Evolutionary conservation across 176 grass and related monocot genomes (phyloP).

Genomic region (maize (Zea mays)): DNA sequence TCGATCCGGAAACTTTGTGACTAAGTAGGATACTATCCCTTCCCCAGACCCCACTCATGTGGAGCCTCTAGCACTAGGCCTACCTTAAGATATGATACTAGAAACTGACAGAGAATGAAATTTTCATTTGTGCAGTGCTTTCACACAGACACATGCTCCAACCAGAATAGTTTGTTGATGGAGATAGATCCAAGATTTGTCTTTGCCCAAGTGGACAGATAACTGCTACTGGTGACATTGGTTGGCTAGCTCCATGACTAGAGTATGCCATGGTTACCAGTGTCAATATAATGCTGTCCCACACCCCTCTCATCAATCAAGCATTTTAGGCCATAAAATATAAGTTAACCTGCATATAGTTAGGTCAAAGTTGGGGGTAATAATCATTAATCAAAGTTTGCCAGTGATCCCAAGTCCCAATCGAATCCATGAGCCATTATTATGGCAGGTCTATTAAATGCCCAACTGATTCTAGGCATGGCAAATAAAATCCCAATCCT

Average conservation of each 20-base stretch:
- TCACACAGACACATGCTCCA: not conserved
- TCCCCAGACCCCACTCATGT: too few relatives aligned
- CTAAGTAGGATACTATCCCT: too few relatives aligned
- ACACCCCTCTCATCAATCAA: not conserved
- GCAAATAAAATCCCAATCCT: conserved; percentile 9
- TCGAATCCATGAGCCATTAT: not conserved
- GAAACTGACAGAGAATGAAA: not conserved
- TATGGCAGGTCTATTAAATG: conserved; percentile 1
- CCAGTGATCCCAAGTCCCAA: not conserved
- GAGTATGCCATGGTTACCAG: not conserved
- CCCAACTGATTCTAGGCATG: conserved; percentile 6
- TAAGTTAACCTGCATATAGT: not conserved
- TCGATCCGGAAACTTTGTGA: too few relatives aligned
- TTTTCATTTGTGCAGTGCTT: not conserved
- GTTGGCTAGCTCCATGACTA: not conserved
- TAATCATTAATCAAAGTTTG: not conserved
- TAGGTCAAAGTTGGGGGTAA: not conserved
- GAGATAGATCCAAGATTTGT: not conserved
- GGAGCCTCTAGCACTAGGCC: too few relatives aligned
- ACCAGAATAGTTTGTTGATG: not conserved
- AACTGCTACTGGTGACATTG: not conserved
- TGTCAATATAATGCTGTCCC: not conserved
- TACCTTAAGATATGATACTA: conserved; percentile 2
- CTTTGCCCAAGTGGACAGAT: not conserved
- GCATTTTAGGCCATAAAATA: not conserved